Base-by-base conservation (phyloP, 768 basidiomycete species). In the Lentinula boryana region DNA sequence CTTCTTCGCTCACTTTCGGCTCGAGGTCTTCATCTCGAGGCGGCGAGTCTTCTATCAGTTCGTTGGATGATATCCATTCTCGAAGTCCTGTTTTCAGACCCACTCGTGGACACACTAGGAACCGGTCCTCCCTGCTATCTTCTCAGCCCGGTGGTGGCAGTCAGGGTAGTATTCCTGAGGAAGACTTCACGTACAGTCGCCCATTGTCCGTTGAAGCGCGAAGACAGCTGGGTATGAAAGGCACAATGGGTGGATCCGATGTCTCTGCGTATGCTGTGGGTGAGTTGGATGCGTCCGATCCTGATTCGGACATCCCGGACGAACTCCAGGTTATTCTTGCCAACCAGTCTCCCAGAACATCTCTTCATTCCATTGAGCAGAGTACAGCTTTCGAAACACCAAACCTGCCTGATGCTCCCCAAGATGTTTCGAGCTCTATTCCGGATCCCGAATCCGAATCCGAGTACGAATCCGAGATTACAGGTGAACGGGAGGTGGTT, bases 301-400 rank as follows among this genome's bases (percentile, higher is more conserved):
- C 82, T 0, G 86, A 91, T 68, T 88, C 86, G 1, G 89, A 93
- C 65, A 88, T 92, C n/a, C 89, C 91, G 1, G 82, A 88, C 44
- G 91, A 93, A 70, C 69, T 93, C 59, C 84, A 85, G 63, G 76
- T 77, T 23, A 84, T 93, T 51, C 70, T 93, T 27, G 76, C 74
- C 5, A 68, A 68, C 21, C 69, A 74, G 54, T 69, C 68, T 57
- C 50, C 76, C 0, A 67, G 74, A 63, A 77, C 60, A 38, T 74
- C 69, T 74, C 73, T 35, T 10, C 64, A 58, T 35, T 56, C 55
- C 23, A 70, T 69, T 6, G 77, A 79, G 1, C 80, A 84, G 46
- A 81, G 78, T 4, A 74, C 66, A 23, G 71, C 74, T 5, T 74
- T 72, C 64, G 62, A 46, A 44, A 66, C 60, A 23, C 74, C 5